Base-by-base conservation (phyloP, 495 filamentous ascomycete genomes). In the Penicillium psychrofluorescens region DNA sequence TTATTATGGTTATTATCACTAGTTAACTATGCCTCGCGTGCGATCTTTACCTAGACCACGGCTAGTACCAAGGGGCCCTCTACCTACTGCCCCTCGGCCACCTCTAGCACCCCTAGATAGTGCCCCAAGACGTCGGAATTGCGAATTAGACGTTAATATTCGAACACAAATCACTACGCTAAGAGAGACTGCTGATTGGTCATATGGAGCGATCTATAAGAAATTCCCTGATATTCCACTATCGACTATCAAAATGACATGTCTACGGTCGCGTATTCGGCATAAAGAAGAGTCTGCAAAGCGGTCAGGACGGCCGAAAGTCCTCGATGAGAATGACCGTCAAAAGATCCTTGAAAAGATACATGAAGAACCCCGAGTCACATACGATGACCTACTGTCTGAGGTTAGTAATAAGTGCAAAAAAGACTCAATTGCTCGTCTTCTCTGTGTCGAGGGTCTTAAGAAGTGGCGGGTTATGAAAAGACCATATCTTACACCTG, bases 301-400 rank as follows among this genome's bases (percentile, higher is more conserved):
- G 46, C 29, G 15, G 40, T 40, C 4, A 56, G 42, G 43, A 46
- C 43, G 37, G 10, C 49, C 44, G 11, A 43, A 37, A 9, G 47
- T 46, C 43, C 40, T 51, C 38, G 42, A 41, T 35, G 40, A 47
- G 12, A 27, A 35, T 7, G 49, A 51, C 32, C 37, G 35, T 38
- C 10, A 36, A 6, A 29, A 32, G 11, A 43, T 51, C 36, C 35
- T 42, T 16, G 11, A 43, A 8, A 35, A 38, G 32, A 43, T 51
- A 33, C 13, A 27, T 10, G 48, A 42, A 33, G 40, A 45, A 9
- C 49, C 40, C 22, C 31, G 33, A 14, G 40, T 47, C 11, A 40
- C 40, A 15, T 40, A 47, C 12, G 27, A 51, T 11, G 49, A 47
- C 11, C 44, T 51, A 9, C 49, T 51, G 16, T 15, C 32, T 34